These are phyloP conservation scores for Entoloma clypeatum DNA, from an alignment of 1,284 basidiomycete species.

Conservation along the genomic window DNA sequence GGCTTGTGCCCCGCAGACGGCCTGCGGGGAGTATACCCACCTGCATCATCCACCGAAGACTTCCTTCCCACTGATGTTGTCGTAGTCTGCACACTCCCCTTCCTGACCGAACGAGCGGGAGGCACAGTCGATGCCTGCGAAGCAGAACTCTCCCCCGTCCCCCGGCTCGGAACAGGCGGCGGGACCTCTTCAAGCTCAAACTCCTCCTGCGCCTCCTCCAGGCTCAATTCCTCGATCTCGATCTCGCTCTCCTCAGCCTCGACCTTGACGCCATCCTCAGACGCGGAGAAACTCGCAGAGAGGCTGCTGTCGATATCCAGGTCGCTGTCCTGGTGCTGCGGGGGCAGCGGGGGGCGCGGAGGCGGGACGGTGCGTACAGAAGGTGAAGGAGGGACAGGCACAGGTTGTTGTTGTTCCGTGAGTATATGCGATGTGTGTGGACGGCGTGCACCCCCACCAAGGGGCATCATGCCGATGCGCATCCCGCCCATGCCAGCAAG, in stretches of 20 bases:
- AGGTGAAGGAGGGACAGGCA: slow-evolving; percentile 30
- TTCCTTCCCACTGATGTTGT: slow-evolving; percentile 30
- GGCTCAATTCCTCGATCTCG: slow-evolving; percentile 61
- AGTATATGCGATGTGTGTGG: slow-evolving; percentile 30
- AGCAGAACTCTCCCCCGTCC: slow-evolving; percentile 17
- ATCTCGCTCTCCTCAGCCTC: slow-evolving; percentile 67
- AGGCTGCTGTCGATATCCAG: slow-evolving; percentile 40
- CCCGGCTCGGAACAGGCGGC: slow-evolving; percentile 36
- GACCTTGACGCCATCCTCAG: slow-evolving; percentile 58
- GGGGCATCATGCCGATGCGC: slow-evolving; percentile 71
- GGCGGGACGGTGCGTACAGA: slow-evolving; percentile 34
- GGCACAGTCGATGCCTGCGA: slow-evolving; percentile 50
- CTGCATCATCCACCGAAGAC: slow-evolving; percentile 33
- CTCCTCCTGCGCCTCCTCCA: slow-evolving; percentile 47
- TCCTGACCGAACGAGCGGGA: slow-evolving; percentile 30
- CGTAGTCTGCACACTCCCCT: slow-evolving; percentile 29
- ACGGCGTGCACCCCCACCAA: slow-evolving; percentile 31
- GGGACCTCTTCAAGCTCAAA: slow-evolving; percentile 42
- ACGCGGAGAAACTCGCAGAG: slow-evolving; percentile 33
- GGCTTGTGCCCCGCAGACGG: slow-evolving; percentile 20
- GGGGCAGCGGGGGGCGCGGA: slow-evolving; percentile 29
- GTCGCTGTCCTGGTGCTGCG: slow-evolving; percentile 24
- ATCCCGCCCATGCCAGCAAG: slow-evolving; percentile 73
- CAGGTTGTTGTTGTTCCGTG: slow-evolving; percentile 26
- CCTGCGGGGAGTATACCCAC: too few relatives aligned